These are phyloP conservation scores for Camptophora hylomeconis DNA, from an alignment of 2,329 filamentous ascomycete species.

Conservation along the genomic window DNA sequence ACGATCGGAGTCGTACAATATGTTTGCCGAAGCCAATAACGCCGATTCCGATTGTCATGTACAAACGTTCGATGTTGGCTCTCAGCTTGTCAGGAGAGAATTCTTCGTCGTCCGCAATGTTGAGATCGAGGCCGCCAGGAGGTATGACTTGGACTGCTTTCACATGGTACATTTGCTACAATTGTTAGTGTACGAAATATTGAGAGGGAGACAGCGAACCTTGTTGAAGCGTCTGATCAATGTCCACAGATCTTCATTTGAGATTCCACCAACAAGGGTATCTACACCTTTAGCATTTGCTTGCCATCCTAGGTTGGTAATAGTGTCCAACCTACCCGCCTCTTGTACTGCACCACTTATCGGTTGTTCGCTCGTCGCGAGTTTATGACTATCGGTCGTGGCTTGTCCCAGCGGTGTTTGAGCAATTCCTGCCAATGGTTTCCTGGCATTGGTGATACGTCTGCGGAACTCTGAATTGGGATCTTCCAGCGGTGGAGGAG, in stretches of 20 bases:
- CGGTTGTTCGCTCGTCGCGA: conserved; percentile 31
- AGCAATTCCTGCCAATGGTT: conserved; percentile 9
- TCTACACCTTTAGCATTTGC: conserved; percentile 37
- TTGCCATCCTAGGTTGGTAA: conserved; percentile 55
- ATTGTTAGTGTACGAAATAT: not conserved
- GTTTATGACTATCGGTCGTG: conserved; percentile 30
- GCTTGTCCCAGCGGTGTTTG: conserved; percentile 15
- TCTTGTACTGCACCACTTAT: conserved; percentile 36
- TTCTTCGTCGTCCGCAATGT: conserved; percentile 69
- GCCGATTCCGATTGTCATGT: conserved; percentile 63
- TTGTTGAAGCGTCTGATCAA: conserved; percentile 63
- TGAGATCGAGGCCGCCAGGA: conserved; percentile 61
- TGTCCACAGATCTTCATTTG: conserved; percentile 62
- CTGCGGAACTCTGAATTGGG: conserved; percentile 10
- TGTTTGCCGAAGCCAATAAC: conserved; percentile 59
- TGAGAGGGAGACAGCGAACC: conserved; percentile 24
- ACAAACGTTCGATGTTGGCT: conserved; percentile 63
- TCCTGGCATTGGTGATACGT: conserved; percentile 10
- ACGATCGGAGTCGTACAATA: conserved; percentile 61
- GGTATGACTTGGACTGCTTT: conserved; percentile 49
- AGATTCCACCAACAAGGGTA: conserved; percentile 53
- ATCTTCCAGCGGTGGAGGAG: conserved; percentile 16
- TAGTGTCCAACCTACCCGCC: conserved; percentile 39
- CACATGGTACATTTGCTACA: conserved; percentile 54
- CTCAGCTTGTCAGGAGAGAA: conserved; percentile 76